A percentile compares a stretch with the other conserved stretches of the same genome.
Conservation (phyloP, 228 moss, liverwort and hornwort species). For the Sphagnum fallax region DNA sequence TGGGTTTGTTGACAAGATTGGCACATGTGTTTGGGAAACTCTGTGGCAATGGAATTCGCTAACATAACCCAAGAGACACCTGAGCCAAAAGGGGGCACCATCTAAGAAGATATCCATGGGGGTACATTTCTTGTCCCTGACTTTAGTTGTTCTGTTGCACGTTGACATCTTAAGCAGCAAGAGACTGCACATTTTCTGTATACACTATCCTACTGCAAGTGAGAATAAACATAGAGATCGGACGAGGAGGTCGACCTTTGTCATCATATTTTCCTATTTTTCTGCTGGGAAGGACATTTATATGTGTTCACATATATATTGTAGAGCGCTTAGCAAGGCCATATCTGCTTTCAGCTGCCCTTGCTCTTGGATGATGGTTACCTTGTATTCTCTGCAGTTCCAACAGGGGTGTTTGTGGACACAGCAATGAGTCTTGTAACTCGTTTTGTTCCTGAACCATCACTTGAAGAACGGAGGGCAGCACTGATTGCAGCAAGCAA, state of each 20-base stretch:
- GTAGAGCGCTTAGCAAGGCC: too few species aligned
- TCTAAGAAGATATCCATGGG: constrained; percentile 49
- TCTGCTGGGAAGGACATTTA: too few species aligned
- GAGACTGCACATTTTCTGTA: too few species aligned
- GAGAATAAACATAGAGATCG: too few species aligned
- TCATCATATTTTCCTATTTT: too few species aligned
- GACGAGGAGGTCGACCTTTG: too few species aligned
- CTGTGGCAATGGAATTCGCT: constrained; percentile 52
- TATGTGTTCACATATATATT: too few species aligned
- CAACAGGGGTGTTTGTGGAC: constrained; percentile 44
- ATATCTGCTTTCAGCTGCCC: not conserved
- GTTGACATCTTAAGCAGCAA: too few species aligned
- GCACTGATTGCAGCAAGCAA: constrained; percentile 42
- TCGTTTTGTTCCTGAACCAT: constrained; percentile 32
- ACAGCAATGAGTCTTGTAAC: constrained; percentile 26
- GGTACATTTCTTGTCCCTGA: constrained; percentile 13
- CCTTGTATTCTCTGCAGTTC: constrained; percentile 23
- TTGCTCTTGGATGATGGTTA: not conserved
- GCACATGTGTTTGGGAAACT: constrained; percentile 73
- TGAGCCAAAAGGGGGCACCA: constrained; percentile 52
- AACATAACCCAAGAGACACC: constrained; percentile 37
- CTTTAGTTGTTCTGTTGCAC: too few species aligned
- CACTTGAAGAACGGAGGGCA: constrained; percentile 36
- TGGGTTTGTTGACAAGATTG: constrained; percentile 70
- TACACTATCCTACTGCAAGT: too few species aligned